Conservation (phyloP, 176 grass and related monocot species). For the Lolium multiflorum region DNA sequence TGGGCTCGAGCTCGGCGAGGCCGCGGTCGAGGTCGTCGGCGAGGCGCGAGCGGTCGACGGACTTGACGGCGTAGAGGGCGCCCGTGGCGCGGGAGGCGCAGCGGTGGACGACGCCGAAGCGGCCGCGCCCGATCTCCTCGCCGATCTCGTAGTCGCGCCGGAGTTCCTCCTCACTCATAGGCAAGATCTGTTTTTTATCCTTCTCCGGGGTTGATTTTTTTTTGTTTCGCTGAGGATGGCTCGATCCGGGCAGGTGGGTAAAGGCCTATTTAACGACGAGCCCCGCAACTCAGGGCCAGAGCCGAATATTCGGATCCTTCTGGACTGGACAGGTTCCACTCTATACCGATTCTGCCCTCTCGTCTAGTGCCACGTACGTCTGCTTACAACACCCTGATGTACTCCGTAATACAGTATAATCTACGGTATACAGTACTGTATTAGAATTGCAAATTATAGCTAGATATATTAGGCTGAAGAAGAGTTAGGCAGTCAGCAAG, state of each 20-base stretch:
- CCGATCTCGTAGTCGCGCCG: conserved; percentile 71
- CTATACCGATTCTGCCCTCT: background rate
- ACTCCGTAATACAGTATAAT: too few relatives aligned
- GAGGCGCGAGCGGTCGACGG: conserved; percentile 65
- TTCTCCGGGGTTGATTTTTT: background rate
- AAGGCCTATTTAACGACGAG: conserved; percentile 38
- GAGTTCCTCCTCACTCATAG: conserved; percentile 70
- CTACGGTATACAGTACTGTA: too few relatives aligned
- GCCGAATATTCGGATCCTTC: conserved; percentile 54
- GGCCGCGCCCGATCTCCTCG: conserved; percentile 79
- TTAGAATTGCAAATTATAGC: background rate
- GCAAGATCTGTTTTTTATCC: conserved; percentile 15
- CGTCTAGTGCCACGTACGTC: background rate
- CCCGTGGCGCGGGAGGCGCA: conserved; percentile 63
- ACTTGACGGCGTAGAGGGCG: conserved; percentile 70
- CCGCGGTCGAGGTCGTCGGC: conserved; percentile 70
- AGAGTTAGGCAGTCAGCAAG: background rate
- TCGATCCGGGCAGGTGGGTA: background rate
- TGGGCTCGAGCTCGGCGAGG: conserved; percentile 73
- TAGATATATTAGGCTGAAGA: background rate
- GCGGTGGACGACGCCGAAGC: conserved; percentile 79
- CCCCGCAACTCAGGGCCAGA: background rate
- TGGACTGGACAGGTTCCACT: background rate
- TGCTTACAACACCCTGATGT: too few relatives aligned
- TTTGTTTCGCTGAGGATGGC: background rate